Evolutionary conservation across 2,329 filamentous ascomycete species (phyloP).

Genomic region (Leptographium galeiforme): DNA sequence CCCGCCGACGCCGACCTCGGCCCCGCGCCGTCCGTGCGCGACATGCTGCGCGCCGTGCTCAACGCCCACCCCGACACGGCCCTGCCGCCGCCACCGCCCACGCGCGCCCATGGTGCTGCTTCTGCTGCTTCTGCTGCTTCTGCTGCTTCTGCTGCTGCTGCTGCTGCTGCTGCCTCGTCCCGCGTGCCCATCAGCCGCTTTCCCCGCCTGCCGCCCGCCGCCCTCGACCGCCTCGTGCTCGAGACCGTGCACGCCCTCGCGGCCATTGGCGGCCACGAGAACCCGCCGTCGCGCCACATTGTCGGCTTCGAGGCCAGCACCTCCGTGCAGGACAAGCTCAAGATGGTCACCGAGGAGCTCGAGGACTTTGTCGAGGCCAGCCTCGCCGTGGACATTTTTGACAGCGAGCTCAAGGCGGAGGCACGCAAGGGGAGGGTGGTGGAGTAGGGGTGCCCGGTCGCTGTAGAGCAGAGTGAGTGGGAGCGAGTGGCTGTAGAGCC

Average conservation of each 20-base stretch:
- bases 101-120: too few relatives aligned
- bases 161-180: slow-evolving; percentile 15
- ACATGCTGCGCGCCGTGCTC: slow-evolving; percentile 68
- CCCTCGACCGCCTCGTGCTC: slow-evolving; percentile 61
- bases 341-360: slow-evolving; percentile 88
- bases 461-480: too few relatives aligned
- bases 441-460: too few relatives aligned
- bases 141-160: too few relatives aligned
- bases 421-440: slow-evolving; percentile 23
- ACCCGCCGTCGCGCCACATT: slow-evolving; percentile 86
- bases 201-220: slow-evolving; percentile 53
- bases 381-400: slow-evolving; percentile 65
- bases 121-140: too few relatives aligned
- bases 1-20: slow-evolving; percentile 43
- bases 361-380: slow-evolving; percentile 94
- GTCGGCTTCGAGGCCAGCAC: slow-evolving; percentile 79
- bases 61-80: slow-evolving; percentile 60
- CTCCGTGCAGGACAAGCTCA: slow-evolving; percentile 89
- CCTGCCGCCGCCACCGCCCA: slow-evolving; percentile 26
- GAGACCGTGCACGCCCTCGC: slow-evolving; percentile 87
- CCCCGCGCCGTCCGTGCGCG: slow-evolving; percentile 61
- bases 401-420: slow-evolving; percentile 39
- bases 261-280: slow-evolving; percentile 89
- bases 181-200: slow-evolving; percentile 53
- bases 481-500: too few relatives aligned